phyloP scores from a whole-genome alignment of 2,329 filamentous ascomycete genomes.

The Orbilia oligospora region DNA sequence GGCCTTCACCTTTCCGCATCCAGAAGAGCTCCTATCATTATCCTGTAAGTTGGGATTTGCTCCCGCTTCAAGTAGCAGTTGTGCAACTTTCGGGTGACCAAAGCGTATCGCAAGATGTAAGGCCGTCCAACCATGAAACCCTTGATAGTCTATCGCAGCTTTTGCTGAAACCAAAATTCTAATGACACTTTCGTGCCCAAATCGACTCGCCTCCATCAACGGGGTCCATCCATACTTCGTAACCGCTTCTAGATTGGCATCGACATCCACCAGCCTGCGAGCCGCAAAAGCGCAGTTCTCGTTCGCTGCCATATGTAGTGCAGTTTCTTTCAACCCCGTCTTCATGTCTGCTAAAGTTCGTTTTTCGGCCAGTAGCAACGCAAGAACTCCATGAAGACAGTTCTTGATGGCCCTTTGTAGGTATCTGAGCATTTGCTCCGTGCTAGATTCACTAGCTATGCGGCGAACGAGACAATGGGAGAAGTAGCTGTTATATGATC shows the following conservation, averaged over 20 bases:
- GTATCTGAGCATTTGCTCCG: neutral
- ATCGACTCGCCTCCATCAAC: conserved; percentile 19
- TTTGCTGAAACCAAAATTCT: conserved; percentile 16
- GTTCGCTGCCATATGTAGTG: conserved; percentile 25
- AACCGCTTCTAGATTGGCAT: conserved; percentile 14
- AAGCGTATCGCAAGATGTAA: conserved; percentile 23
- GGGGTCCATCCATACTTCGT: conserved; percentile 20
- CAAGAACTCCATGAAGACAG: conserved; percentile 6
- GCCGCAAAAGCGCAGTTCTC: conserved; percentile 11
- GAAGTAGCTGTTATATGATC: conserved; percentile 15
- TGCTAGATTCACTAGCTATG: conserved; percentile 5
- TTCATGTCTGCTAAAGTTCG: neutral
- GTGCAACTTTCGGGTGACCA: conserved; percentile 4
- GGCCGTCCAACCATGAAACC: conserved; percentile 23
- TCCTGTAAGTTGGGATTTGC: conserved; percentile 11
- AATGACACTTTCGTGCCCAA: conserved; percentile 1
- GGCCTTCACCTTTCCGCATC: conserved; percentile 10
- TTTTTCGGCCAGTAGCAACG: conserved; percentile 10
- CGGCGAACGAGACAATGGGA: conserved; percentile 15
- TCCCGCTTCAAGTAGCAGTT: conserved; percentile 1
- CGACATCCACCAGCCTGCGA: neutral
- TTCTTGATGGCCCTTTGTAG: conserved; percentile 3
- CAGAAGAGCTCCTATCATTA: conserved; percentile 15
- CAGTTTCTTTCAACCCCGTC: neutral
- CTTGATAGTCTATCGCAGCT: neutral